Evolutionary conservation across 495 filamentous ascomycete genomes (phyloP), one percentile per base, ranked within the genome.

Genomic region (Apodospora peruviana): DNA sequence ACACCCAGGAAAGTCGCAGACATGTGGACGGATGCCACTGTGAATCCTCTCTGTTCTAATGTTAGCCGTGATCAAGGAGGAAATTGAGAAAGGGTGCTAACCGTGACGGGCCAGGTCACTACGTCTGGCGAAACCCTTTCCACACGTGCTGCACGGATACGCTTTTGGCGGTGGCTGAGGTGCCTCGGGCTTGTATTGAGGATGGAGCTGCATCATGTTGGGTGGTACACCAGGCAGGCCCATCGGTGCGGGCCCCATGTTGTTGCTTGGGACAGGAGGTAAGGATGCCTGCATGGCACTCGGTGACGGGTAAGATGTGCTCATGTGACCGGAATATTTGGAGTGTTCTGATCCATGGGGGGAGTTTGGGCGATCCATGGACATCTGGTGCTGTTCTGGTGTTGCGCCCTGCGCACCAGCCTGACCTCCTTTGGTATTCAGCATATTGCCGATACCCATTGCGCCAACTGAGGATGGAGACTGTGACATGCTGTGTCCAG

Each of bases 21-120:
- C 87, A 67, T 98, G 93, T 29, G 93, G 93, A 32, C 94, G 77
- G 37, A 91, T 74, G 12, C 94, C 94, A 42, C 83, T 95, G 62
- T 98, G 93, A 48, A 98, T 98, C 12, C 93, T 85, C 69, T 98
- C 93, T 97, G 60, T 10, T 21, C 24, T 12, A n/a, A 22, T 37
- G 70, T 43, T 53, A 66, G 57, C 49, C 52, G 21, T 10, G 23
- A 4, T 9, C 27, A 25, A 20, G 17, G n/a, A 21, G n/a, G n/a
- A 25, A 21, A 5, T 23, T 3, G 23, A 7, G 36, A 7, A 35
- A n/a, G 14, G 32, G 16, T 21, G 68, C 85, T 64, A 81, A 96
- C 93, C 93, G 70, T 98, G 93, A 38, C 93, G 80, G 40, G 93
- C 89, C 9, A 98, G 81, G 68, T 98, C 93, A 68, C 94, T 97